Base-by-base conservation (phyloP, 352 stramenopile genomes). In the Pythium sp. region DNA sequence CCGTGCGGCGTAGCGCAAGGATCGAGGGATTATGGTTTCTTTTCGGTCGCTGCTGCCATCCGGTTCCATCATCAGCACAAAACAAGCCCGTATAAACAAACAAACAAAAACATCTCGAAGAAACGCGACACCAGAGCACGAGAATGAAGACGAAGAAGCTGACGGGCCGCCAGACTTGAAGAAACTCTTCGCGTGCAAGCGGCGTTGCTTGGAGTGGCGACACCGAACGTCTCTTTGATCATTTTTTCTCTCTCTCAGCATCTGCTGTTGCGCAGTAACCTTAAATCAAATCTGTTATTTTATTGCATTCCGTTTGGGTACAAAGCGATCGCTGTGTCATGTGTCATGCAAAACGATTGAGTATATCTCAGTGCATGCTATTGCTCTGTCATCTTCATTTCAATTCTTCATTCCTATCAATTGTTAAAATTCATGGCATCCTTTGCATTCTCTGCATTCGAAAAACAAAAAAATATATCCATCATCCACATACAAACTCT, bases 211-310 rank as follows among this genome's bases (percentile, higher is more conserved):
- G 14, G 20, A 46, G 38, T 46, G 38, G 38, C 38, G 38, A 46
- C 14, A 4, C 18, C 38, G 12, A 5, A 20, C 15, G 38, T 5
- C 38, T 46, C 38, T 18, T 46, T 46, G 38, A 18, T 43, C 8
- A 5, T 32, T 32, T 32, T 46, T 47, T 14, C 30, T 47, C 56
- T 9, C 56, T 47, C 30, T 53, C 58, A 20, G 46, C 26, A 14
- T 36, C 32, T 65, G 59, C 43, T 58, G 59, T 30, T 38, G 43
- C 20, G 59, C 59, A 24, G 43, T 68, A 62, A 63, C 26, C 32
- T 58, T 71, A 71, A 71, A 66, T 67, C 62, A 8, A 67, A 68
- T 38, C 41, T 61, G 51, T 64, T 67, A 67, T 72, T 62, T 61
- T 72, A 67, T 67, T 68, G 41, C 30, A 41, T 30, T 38, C 26